Conservation (phyloP, 1,284 basidiomycete genomes). For the Cryptococcus jaspeensis region DNA sequence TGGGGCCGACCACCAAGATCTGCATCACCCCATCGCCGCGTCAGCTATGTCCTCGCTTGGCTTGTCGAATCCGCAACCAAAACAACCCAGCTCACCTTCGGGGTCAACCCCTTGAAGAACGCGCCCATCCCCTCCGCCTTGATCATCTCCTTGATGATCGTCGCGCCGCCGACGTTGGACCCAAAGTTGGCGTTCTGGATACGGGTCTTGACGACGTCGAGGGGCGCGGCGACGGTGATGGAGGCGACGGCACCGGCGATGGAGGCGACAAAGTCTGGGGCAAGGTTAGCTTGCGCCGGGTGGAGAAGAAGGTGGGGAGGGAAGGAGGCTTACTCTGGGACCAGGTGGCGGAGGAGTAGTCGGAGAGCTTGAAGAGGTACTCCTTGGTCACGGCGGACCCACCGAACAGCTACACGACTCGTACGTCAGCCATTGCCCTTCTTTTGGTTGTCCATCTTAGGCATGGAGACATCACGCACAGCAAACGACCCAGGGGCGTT, state of each 20-base stretch:
- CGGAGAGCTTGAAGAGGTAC: constrained; percentile 80
- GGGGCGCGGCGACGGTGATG: constrained; percentile 92
- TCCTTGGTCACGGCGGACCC: constrained; percentile 94
- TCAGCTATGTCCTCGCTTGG: not conserved
- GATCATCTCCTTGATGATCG: constrained; percentile 83
- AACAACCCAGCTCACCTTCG: constrained; percentile 66
- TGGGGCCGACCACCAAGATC: constrained; percentile 96
- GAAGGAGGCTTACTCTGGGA: constrained; percentile 61
- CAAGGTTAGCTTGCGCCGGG: not conserved
- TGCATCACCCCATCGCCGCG: constrained; percentile 38
- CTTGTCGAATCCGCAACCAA: not conserved
- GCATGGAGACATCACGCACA: constrained; percentile 55
- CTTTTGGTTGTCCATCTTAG: not conserved
- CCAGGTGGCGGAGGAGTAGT: constrained; percentile 94
- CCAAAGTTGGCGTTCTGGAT: constrained; percentile 99
- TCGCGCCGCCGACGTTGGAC: constrained; percentile 76
- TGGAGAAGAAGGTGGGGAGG: not conserved
- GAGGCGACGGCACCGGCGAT: constrained; percentile 91
- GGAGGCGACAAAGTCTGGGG: constrained; percentile 79
- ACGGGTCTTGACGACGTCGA: constrained; percentile 94
- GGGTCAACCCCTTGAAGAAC: constrained; percentile 97
- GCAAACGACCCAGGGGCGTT: constrained; percentile 97
- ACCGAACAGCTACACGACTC: constrained; percentile 73
- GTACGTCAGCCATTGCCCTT: not conserved
- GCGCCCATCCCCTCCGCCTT: constrained; percentile 78